Evolutionary conservation across 106 monocot species (phyloP), one percentile per base, ranked within the genome.

Genomic region (Allium cepa): DNA sequence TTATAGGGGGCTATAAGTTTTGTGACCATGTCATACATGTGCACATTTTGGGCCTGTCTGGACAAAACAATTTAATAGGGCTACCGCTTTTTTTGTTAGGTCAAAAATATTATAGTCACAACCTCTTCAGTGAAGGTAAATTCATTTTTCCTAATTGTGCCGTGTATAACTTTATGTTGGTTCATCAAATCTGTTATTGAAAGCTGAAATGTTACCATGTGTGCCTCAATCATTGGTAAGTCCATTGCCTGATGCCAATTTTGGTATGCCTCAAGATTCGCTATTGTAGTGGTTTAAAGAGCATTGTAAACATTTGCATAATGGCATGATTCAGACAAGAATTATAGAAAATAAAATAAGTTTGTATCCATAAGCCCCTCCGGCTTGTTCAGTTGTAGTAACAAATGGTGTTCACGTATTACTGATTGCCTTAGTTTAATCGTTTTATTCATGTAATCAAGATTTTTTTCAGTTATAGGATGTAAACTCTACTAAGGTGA

Each of bases 391-490:
- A 11, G 50, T 66, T 72, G 89, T 84, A 46, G 68, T 90, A n/a
- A 99, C 93, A 50, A 82, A 93, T 85, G 93, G 97, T 56, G 93
- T 99, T 68, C 73, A 93, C 92, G 99, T 99, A 82, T 59, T 55
- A 36, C 36, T 36, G 1, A 4, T 36, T 36, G 36, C 1, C 36
- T 36, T 36, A 36, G 36, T 36, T 36, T 36, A 4, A 36, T 4
- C 4, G 36, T 36, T 36, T 36, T 4, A 4, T 36, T 36, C 36
- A 36, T 36, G 36, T 36, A 36, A 36, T 36, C 36, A 36, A 36
- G 36, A 36, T 36, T 36, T 4, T 36, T 36, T n/a, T n/a, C n/a
- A n/a, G n/a, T n/a, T n/a, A n/a, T n/a, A n/a, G n/a, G n/a, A n/a
- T n/a, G n/a, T n/a, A n/a, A n/a, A n/a, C n/a, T n/a, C n/a, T n/a